Base-by-base conservation (phyloP, 2,329 filamentous ascomycete genomes). In the Claviceps paspali region DNA sequence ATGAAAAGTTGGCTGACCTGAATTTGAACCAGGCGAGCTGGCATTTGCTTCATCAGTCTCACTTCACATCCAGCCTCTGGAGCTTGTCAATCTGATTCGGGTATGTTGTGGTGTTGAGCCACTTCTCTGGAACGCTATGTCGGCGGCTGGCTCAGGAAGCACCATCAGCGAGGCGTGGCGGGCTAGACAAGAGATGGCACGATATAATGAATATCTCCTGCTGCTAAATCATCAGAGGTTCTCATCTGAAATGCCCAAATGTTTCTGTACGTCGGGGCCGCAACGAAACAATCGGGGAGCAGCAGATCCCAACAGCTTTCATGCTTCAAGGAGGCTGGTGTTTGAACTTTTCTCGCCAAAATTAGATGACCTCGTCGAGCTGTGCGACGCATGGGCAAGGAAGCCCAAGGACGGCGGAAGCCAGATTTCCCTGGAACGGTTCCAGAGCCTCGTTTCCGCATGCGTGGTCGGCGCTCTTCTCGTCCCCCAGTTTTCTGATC, bases 31-130 rank as follows among this genome's bases (percentile, higher is more conserved):
- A 81, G 76, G 67, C 28, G 84, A 93, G 49, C 63, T 71, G 38
- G 61, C 66, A 4, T 83, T 81, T 54, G 72, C 76, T n/a, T 68
- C 73, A 5, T 69, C 73, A 14, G 68, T 79, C 46, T 72, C 76
- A 2, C 57, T 64, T 9, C 79, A 82, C 53, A 70, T 76, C 28
- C 68, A 70, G 12, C 74, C 82, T 4, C 51, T 68, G 23, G 74
- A 86, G 44, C 55, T 93, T 17, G 59, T 82, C 27, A 75, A 74
- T 44, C 59, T 93, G 4, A 53, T 94, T n/a, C 63, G 74, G 42
- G 67, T 70, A 12, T 84, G 82, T 47, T 76, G 80, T 27, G 82
- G 82, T 8, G 47, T 56, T 23, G 47, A 55, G 4, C 46, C 51
- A 5, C 41, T 67, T 14, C 38, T 48, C 4, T 47, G 57, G 33